phyloP scores from a whole-genome alignment of 2,329 filamentous ascomycete species.

The Bipolaris oryzae region DNA sequence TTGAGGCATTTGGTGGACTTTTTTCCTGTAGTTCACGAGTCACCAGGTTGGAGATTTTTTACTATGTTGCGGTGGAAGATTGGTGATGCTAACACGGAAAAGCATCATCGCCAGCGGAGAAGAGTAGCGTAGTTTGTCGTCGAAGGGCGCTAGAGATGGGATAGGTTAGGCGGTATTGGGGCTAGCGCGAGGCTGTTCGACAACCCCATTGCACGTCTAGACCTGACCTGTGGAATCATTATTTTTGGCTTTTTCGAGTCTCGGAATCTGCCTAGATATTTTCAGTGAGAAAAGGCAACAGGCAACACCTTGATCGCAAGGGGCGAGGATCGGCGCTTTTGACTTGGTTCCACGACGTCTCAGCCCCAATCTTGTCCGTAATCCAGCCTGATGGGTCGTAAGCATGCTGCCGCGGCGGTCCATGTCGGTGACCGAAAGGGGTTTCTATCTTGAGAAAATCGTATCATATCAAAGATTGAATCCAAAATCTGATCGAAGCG shows the following conservation, averaged over 20 bases:
- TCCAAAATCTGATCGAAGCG: too few species aligned
- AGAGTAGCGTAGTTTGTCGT: neutral
- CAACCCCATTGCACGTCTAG: neutral
- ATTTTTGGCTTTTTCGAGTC: neutral
- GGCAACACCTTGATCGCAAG: neutral
- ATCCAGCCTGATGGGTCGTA: neutral
- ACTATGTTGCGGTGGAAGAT: neutral
- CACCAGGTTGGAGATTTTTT: neutral
- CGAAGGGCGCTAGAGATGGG: neutral
- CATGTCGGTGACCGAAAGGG: neutral
- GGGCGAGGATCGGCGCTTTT: neutral
- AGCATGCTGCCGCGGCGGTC: neutral
- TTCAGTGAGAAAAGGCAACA: too few species aligned
- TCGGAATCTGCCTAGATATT: neutral
- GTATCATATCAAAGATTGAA: neutral
- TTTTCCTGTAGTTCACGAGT: too few species aligned
- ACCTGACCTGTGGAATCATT: neutral
- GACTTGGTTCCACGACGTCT: neutral
- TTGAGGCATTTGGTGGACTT: neutral
- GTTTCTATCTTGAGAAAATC: neutral
- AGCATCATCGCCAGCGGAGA: neutral
- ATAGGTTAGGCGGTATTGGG: neutral
- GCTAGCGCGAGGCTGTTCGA: neutral
- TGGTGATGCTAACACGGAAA: neutral
- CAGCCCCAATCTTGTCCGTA: neutral